A percentile compares a stretch with the other conserved stretches of the same genome.
Conservation (phyloP, 345 rosid genomes). For the Ricinus communis region DNA sequence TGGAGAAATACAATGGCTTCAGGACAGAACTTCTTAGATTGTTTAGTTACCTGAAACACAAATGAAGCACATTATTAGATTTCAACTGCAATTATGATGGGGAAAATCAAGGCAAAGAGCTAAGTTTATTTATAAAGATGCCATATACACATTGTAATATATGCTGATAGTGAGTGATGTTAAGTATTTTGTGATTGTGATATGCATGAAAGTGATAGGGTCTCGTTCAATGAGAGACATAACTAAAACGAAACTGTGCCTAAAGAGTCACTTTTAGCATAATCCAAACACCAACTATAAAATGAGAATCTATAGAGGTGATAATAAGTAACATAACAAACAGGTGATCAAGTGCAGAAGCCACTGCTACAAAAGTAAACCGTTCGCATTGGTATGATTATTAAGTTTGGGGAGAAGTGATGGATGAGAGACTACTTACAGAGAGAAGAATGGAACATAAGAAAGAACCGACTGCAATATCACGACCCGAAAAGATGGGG, state of each 20-base stretch:
- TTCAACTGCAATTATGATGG: not conserved
- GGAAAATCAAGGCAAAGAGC: not conserved
- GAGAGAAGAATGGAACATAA: constrained; percentile 77
- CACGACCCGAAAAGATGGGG: constrained; percentile 73
- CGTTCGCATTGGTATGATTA: not conserved
- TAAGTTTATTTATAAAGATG: not conserved
- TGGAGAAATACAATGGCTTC: constrained; percentile 75
- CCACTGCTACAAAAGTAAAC: not conserved
- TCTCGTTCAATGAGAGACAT: not conserved
- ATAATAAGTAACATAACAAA: not conserved
- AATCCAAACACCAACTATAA: constrained; percentile 6
- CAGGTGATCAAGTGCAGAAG: not conserved
- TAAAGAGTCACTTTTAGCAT: not conserved
- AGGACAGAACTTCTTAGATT: constrained; percentile 78
- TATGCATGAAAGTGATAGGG: not conserved
- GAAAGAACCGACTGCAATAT: constrained; percentile 81
- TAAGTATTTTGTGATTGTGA: not conserved
- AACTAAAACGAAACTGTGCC: not conserved
- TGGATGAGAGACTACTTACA: constrained; percentile 42
- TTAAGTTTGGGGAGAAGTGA: not conserved
- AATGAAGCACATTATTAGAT: constrained; percentile 7
- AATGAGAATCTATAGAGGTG: too few species aligned
- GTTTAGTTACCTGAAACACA: constrained; percentile 54
- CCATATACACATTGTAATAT: not conserved
- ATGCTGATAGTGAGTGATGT: not conserved